These are phyloP conservation scores for Echium plantagineum DNA, from an alignment of 257 asterid species.

Conservation along the genomic window DNA sequence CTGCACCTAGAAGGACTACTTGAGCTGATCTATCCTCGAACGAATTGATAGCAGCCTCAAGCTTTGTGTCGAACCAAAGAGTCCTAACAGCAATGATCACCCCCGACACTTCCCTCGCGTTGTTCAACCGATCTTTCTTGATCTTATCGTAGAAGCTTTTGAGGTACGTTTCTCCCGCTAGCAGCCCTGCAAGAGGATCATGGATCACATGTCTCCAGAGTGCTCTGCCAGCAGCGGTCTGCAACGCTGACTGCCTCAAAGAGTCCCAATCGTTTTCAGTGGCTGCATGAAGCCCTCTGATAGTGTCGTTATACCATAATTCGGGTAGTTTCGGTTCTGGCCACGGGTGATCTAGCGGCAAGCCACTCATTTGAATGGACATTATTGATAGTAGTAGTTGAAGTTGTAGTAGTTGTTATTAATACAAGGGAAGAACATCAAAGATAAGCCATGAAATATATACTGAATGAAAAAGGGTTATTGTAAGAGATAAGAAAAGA, in stretches of 20 bases:
- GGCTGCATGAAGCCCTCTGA: constrained; percentile 47
- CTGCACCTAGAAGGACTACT: constrained; percentile 95
- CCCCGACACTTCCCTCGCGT: constrained; percentile 81
- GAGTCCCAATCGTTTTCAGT: constrained; percentile 69
- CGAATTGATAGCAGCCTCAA: constrained; percentile 69
- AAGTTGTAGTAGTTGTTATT: constrained; percentile 8
- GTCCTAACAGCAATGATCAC: constrained; percentile 87
- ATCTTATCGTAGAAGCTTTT: constrained; percentile 67
- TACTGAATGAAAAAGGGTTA: constrained; percentile 8
- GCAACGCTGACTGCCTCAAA: constrained; percentile 67
- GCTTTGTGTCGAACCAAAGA: constrained; percentile 80
- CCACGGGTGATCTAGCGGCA: constrained; percentile 35
- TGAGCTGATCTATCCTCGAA: constrained; percentile 62
- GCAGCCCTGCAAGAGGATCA: constrained; percentile 78
- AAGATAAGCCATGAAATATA: constrained; percentile 25
- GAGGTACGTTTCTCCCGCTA: constrained; percentile 75
- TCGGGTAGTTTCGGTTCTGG: constrained; percentile 47
- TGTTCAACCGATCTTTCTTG: constrained; percentile 60
- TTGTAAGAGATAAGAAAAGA: constrained; percentile 73
- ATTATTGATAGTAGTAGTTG: constrained; percentile 23
- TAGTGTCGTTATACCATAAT: constrained; percentile 33
- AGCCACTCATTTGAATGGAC: constrained; percentile 42
- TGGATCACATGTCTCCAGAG: constrained; percentile 68
- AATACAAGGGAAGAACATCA: constrained; percentile 18
- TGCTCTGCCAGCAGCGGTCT: constrained; percentile 93